A percentile compares a stretch with the other conserved stretches of the same genome.
Evolutionary conservation across 495 filamentous ascomycete genomes (phyloP).

Genomic region (Venustampulla echinocandica): DNA sequence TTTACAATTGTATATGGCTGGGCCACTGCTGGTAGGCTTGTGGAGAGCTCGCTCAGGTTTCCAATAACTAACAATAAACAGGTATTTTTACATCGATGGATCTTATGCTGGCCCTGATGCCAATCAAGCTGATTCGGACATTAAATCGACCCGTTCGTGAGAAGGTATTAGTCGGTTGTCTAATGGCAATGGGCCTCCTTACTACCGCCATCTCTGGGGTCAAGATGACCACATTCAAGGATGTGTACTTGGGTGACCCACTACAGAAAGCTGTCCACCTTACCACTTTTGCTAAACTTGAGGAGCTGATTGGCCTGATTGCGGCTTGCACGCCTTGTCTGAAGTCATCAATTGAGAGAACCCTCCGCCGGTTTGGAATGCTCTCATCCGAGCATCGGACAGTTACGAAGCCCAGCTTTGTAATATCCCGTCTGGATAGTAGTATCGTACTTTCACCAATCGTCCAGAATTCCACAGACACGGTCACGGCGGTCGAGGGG

Average conservation of each 20-base stretch:
- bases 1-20: neutral
- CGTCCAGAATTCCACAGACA: no score
- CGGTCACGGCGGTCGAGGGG: no score
- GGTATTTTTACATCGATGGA: neutral
- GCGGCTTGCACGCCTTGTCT: neutral
- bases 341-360: neutral
- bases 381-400: neutral
- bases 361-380: neutral
- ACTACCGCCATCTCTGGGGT: neutral
- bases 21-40: neutral
- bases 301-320: neutral
- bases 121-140: neutral
- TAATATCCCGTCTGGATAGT: no score
- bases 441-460: no score
- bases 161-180: neutral
- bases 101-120: neutral
- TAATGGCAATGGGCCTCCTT: constrained; percentile 1
- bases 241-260: neutral
- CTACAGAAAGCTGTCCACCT: neutral
- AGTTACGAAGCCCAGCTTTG: neutral
- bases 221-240: neutral
- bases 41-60: neutral
- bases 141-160: neutral
- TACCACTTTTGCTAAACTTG: neutral
- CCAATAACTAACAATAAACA: neutral